Evolutionary conservation across 2,329 filamentous ascomycete species (phyloP), one percentile per base, ranked within the genome.

Genomic region (Fusarium staphyleae): DNA sequence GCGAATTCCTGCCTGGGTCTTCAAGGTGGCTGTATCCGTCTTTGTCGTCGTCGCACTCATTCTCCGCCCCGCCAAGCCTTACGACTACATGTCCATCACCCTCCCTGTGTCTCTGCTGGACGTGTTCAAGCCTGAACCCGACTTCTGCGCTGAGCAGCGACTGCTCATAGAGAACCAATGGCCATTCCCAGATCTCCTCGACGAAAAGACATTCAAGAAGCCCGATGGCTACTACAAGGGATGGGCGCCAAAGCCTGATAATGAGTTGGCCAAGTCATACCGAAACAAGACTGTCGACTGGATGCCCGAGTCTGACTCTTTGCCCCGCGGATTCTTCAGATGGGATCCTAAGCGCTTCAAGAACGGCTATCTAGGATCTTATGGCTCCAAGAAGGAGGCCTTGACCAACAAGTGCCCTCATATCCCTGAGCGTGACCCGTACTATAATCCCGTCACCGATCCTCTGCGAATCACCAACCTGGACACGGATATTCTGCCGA

Each of bases 391-490:
- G 2, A 48, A 52, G 28, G 47, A 49, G 15, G 48, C 19, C 3
- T 43, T 44, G 36, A 46, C 55, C 10, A 37, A 63, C 16, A 48
- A 58, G n/a, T 67, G 64, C 16, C 55, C 63, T 3, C 40, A 55
- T 7, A 43, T 64, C 2, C 24, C 15, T 12, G 47, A 66, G 15
- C 54, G 55, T 72, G 61, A 76, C 67, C 63, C 65, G 2, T 67
- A 62, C 43, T 79, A 79, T 50, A 71, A 68, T 32, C 71, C 76
- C 3, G 66, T 65, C 0, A 55, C 64, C 12, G 77, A 79, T 30
- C 77, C 77, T 0, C 54, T 78, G 35, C 75, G 73, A 47, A 71
- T 78, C 15, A 70, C 73, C 3, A 78, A 79, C 47, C 66, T 75
- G 9, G 57, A 75, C 4, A 66, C 70, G 8, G 66, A 69, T 2